Percentiles rank a stretch among this genome's conserved stretches.
These are phyloP conservation scores for Trichophyton mentagrophytes DNA, from an alignment of 2,329 filamentous ascomycete genomes.

Conservation along the genomic window DNA sequence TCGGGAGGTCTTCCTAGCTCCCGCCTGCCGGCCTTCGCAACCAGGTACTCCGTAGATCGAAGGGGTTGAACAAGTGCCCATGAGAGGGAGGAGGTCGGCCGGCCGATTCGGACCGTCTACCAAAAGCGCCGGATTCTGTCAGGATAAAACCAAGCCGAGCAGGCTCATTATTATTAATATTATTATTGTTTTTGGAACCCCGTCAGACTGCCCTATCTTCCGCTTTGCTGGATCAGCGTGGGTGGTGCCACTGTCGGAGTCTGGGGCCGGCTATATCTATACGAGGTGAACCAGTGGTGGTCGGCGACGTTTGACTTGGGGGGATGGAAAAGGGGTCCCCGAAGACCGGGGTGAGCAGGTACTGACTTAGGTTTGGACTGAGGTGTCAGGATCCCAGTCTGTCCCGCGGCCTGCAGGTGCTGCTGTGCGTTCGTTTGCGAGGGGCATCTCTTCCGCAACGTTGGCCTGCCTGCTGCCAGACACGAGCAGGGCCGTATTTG, in stretches of 20 bases:
- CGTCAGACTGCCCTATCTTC: background rate
- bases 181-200: background rate
- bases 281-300: background rate
- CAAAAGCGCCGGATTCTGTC: background rate
- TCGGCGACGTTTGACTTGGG: background rate
- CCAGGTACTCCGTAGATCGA: no score
- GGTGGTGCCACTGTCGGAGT: background rate
- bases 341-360: background rate
- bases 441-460: background rate
- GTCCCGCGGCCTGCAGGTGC: background rate
- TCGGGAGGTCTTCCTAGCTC: background rate
- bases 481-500: background rate
- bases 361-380: background rate
- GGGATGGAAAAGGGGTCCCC: background rate
- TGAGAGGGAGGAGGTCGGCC: background rate
- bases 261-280: background rate
- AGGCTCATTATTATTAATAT: background rate
- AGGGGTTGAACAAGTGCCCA: background rate
- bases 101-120: constrained; percentile 4
- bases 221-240: background rate
- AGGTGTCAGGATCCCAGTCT: background rate
- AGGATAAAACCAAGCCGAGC: background rate
- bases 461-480: background rate
- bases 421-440: background rate
- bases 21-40: background rate